Evolutionary conservation across 169 alveolate genomes (phyloP), one percentile per base, ranked within the genome.

Genomic region (Toxoplasma gondii): DNA sequence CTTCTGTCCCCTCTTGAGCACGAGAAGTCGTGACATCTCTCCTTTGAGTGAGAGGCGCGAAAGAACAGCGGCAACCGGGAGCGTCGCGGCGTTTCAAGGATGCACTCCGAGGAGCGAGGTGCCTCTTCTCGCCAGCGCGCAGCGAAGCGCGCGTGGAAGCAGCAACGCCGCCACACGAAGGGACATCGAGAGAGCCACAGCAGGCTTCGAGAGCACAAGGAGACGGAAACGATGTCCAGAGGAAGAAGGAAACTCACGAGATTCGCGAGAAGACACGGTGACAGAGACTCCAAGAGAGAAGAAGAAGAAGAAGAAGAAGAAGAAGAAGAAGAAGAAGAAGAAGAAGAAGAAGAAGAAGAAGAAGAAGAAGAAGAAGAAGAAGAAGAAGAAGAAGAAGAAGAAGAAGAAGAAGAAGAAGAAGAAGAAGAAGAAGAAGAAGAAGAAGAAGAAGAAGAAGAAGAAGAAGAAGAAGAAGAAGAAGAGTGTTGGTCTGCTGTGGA

Each of bases 71-170:
- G 58, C 58, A 49, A 12, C 4, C 58, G 12, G 22, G 58, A 49
- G 58, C 4, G 22, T 4, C 12, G 58, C 12, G 58, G 22, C 4
- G 22, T 49, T 49, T 4, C 58, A 7, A 7, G 58, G 12, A 12
- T 12, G 12, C 58, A 49, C 58, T 4, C 58, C 58, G 58, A 49
- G 22, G 58, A 31, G 84, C 24, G 84, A 34, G 39, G 84, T 44
- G 44, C 7, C 44, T 22, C 44, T 36, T n/a, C 45, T 16, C 43
- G 84, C 81, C 43, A 36, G 45, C 43, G 43, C 84, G 43, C 84
- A 12, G 84, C 84, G 44, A 74, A 74, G 84, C 84, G 45, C 39
- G 41, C 84, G 44, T 74, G 27, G n/a, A 74, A 74, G 44, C 84
- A 74, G 44, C 22, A n/a, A 74, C 45, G 49, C 43, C 43, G 39